Conservation (phyloP, 176 grass and related monocot species). For the Tillandsia fasciculata region DNA sequence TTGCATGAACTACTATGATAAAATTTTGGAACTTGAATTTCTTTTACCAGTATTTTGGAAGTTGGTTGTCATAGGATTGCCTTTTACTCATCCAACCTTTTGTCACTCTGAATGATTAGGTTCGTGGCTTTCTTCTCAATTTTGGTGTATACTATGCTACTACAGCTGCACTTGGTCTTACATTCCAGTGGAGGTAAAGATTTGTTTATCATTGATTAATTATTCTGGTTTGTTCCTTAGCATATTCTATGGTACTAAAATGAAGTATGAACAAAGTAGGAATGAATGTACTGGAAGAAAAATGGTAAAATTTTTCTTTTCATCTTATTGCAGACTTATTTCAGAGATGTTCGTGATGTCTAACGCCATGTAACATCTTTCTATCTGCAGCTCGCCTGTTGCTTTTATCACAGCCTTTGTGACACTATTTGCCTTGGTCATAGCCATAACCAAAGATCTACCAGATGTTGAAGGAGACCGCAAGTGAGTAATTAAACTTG, state of each 20-base stretch:
- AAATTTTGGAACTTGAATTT: neutral
- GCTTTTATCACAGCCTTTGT: conserved; percentile 97
- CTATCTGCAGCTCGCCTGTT: conserved; percentile 80
- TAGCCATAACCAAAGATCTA: conserved; percentile 99
- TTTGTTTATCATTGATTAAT: neutral
- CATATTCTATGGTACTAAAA: conserved; percentile 9
- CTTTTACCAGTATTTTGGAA: neutral
- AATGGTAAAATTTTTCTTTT: conserved; percentile 27
- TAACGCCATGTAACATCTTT: conserved; percentile 42
- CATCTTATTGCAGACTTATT: conserved; percentile 27
- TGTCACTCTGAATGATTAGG: conserved; percentile 38
- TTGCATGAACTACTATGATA: neutral
- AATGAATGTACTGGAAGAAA: conserved; percentile 9
- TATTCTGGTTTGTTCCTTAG: conserved; percentile 8
- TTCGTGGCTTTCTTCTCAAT: conserved; percentile 97
- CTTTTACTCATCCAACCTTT: conserved; percentile 4
- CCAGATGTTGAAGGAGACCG: conserved; percentile 98
- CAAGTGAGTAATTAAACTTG: conserved; percentile 56
- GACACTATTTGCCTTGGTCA: conserved; percentile 93
- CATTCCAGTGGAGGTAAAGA: conserved; percentile 96
- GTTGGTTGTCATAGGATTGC: too few species aligned
- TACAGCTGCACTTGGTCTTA: conserved; percentile 77
- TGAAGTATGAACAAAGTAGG: neutral
- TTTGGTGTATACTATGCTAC: conserved; percentile 99
- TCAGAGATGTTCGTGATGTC: conserved; percentile 28